Evolutionary conservation across 2,329 filamentous ascomycete genomes (phyloP), one percentile per base, ranked within the genome.

Genomic region (Sordariomycetes sp.): DNA sequence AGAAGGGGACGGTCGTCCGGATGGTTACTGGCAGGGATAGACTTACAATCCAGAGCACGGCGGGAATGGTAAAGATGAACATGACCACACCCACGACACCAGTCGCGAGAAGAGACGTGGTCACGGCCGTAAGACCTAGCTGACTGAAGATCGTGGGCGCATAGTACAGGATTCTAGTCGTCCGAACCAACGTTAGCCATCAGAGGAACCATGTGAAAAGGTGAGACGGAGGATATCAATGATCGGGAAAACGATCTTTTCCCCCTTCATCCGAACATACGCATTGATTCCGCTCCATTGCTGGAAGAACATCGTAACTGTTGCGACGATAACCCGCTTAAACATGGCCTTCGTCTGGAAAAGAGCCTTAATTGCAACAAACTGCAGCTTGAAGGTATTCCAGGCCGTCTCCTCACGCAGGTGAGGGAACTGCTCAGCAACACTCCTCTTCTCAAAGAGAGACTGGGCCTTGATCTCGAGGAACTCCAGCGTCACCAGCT

Each of bases 381-480:
- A 89, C 64, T 89, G 85, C 8, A 88, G 73, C 70, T 83, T 88
- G 65, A 85, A 79, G n/a, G 72, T 78, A 67, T 87, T 86, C 80
- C 77, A 80, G 1, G 75, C 71, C 0, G 82, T 87, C 55, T 77
- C 76, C 60, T 85, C 77, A 2, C 77, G 73, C 16, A 88, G 73
- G 37, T 86, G 75, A 0, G 88, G 88, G 68, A 88, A 90, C 25
- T 85, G 76, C 61, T 87, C 84, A 0, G 81, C 79, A 11, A 86
- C 76, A 1, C 82, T 83, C 37, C 83, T 80, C 71, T 91, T 89
- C 70, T 93, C 88, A 63, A 93, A 94, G 20, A 88, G 69, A 0
- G 83, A 86, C 68, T 90, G 86, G 0, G 88, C 87, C 69, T 89
- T 89, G 72, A 93, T 92, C 68, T 93, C 89, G n/a, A 90, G 79